These are phyloP conservation scores for Aspergillus sp. DNA, from an alignment of 2,329 filamentous ascomycete genomes.

Conservation along the genomic window DNA sequence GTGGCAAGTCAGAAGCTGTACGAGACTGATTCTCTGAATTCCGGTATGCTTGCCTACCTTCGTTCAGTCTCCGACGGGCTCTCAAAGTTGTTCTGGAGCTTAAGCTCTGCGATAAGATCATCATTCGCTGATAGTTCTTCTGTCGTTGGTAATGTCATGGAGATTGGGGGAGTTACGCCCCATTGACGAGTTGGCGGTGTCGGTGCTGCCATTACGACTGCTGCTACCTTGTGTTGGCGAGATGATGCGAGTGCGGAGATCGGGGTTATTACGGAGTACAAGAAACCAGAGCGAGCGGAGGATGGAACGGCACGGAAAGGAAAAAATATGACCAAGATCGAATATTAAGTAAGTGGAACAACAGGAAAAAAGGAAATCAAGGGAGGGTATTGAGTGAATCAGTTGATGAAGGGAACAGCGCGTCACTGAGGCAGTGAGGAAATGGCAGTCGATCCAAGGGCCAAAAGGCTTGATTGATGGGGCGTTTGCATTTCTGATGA, in stretches of 20 bases:
- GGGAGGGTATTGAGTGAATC: constrained; percentile 10
- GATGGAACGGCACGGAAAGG: constrained; percentile 3
- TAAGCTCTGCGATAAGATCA: constrained; percentile 78
- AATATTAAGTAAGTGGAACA: background rate
- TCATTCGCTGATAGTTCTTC: constrained; percentile 75
- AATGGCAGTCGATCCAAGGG: background rate
- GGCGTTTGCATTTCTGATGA: constrained; percentile 12
- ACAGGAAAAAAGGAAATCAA: constrained; percentile 10
- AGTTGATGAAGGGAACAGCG: constrained; percentile 5
- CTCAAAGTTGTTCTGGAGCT: constrained; percentile 89
- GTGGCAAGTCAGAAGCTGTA: constrained; percentile 7
- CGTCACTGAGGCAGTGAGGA: background rate
- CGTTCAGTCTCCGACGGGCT: constrained; percentile 77
- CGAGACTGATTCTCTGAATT: background rate
- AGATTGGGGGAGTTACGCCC: constrained; percentile 85
- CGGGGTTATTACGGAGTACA: background rate
- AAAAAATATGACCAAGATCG: background rate
- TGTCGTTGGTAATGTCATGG: constrained; percentile 70
- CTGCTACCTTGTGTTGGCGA: constrained; percentile 5
- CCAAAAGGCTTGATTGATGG: constrained; percentile 10
- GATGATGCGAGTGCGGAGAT: constrained; percentile 18
- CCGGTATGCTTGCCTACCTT: constrained; percentile 54
- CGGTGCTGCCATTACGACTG: constrained; percentile 35
- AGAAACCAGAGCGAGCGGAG: constrained; percentile 5
- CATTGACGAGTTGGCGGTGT: constrained; percentile 47